Evolutionary conservation across 805 yeast genomes (phyloP), one percentile per base, ranked within the genome.

Genomic region (Kuraishia capsulata): DNA sequence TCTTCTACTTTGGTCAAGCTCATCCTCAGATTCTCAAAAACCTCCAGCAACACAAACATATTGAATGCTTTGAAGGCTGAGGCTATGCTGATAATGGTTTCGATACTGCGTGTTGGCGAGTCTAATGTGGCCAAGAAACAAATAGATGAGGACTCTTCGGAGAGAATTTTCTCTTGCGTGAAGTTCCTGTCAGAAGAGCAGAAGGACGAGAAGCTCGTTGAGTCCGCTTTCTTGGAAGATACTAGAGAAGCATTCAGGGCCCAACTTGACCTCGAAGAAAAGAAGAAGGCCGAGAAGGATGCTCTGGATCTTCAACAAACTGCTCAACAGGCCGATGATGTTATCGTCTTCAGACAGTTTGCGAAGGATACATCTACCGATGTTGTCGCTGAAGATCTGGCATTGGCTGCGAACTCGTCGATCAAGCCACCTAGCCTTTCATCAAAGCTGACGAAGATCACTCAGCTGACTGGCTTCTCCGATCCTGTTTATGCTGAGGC

Each of bases 401-500:
- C 69, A 9, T 67, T 74, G 41, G 82, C 84, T 4, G 62, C 70
- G 5, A 73, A 69, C 26, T 63, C 69, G 20, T 64, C 68, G 23
- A 58, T 70, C 5, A 73, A 70, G 46, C 67, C 67, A 44, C 83
- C 73, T 50, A 75, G 77, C 35, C 64, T 79, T 44, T 67, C 84
- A 4, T 87, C 96, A 1, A 82, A 86, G 62, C 72, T 92, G 53
- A 82, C 78, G 59, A 88, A 86, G 59, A 84, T 94, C 51, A 79
- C 87, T 36, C 97, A 86, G 57, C 73, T 92, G 48, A 90, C 98
- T n/a, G 99, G 99, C 14, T 92, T 88, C 61, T 84, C 96, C 0
- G 99, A 92, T 59, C 95, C 97, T 17, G 94, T 92, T 25, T 92
- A 92, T 57, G 97, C 96, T 5, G 99, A 92, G 64, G 98, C 97